Conservation (phyloP, 345 rosid genomes). For the Dipteronia dyeriana region DNA sequence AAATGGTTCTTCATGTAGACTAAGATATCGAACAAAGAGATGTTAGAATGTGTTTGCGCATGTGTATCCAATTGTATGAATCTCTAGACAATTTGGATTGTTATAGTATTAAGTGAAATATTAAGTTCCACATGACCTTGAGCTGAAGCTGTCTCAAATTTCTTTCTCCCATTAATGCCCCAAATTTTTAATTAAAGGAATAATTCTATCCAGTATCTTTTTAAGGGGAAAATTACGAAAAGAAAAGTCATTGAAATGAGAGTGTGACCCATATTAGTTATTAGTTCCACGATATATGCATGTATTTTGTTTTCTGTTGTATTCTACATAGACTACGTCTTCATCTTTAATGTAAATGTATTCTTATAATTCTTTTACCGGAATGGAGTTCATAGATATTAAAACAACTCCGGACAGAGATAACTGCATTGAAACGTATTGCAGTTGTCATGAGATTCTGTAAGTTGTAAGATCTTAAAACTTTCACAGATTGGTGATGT, state of each 20-base stretch:
- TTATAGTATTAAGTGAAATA: too few relatives aligned
- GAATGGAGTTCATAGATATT: background rate
- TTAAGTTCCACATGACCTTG: too few relatives aligned
- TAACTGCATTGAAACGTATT: background rate
- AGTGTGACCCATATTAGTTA: background rate
- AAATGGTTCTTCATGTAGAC: background rate
- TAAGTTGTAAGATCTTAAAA: slow-evolving; percentile 17
- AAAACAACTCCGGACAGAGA: background rate
- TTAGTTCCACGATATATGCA: background rate
- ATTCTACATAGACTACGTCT: background rate
- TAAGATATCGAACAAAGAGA: background rate
- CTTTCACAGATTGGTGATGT: slow-evolving; percentile 77
- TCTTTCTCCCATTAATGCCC: too few relatives aligned
- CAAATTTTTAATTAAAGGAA: too few relatives aligned
- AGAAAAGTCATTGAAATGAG: background rate
- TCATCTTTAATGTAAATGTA: background rate
- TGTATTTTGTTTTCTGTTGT: background rate
- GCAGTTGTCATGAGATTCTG: slow-evolving; percentile 1
- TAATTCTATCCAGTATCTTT: too few relatives aligned
- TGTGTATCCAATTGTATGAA: background rate
- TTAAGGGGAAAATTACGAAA: too few relatives aligned
- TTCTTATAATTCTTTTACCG: background rate
- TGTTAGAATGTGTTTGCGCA: background rate
- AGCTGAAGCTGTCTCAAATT: too few relatives aligned
- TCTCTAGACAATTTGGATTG: background rate